Evolutionary conservation across 1,284 basidiomycete species (phyloP).

Genomic region (Ceratobasidium sp.): DNA sequence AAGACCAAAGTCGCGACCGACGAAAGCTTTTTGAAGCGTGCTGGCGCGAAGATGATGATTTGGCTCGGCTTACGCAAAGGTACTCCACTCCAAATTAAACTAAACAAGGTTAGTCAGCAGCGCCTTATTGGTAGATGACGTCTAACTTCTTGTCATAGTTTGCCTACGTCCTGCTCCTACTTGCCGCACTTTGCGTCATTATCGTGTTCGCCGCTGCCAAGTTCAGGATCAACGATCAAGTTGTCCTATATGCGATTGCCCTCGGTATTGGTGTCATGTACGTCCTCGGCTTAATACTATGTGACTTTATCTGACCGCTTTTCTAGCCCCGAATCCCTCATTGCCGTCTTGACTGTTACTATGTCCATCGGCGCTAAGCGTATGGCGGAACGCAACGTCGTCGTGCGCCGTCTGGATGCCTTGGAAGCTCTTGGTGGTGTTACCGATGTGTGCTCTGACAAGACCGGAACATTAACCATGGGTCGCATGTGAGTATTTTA

Average conservation of each 20-base stretch:
- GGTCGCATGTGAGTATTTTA: constrained; percentile 29
- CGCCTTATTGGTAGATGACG: constrained; percentile 4
- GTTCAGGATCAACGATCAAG: constrained; percentile 63
- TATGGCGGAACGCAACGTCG: constrained; percentile 66
- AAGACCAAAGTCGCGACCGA: constrained; percentile 27
- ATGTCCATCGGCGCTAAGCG: constrained; percentile 67
- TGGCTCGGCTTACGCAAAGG: constrained; percentile 54
- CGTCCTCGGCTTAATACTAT: constrained; percentile 61
- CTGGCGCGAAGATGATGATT: constrained; percentile 36
- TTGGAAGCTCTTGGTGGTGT: constrained; percentile 74
- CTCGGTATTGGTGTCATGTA: constrained; percentile 54
- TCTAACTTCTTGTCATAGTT: constrained; percentile 64
- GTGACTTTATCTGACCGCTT: constrained; percentile 50
- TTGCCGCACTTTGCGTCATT: constrained; percentile 63
- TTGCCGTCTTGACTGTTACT: constrained; percentile 58
- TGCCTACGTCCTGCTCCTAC: constrained; percentile 32
- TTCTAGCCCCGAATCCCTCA: constrained; percentile 61
- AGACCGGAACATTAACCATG: constrained; percentile 62
- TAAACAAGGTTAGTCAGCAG: constrained; percentile 55
- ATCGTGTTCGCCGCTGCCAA: constrained; percentile 71
- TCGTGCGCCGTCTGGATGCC: constrained; percentile 72
- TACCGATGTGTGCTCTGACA: constrained; percentile 71
- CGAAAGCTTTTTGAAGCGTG: constrained; percentile 22
- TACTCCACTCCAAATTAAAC: constrained; percentile 75
- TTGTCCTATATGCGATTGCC: constrained; percentile 66